Evolutionary conservation across 768 basidiomycete species (phyloP).

Genomic region (Russula virescens): DNA sequence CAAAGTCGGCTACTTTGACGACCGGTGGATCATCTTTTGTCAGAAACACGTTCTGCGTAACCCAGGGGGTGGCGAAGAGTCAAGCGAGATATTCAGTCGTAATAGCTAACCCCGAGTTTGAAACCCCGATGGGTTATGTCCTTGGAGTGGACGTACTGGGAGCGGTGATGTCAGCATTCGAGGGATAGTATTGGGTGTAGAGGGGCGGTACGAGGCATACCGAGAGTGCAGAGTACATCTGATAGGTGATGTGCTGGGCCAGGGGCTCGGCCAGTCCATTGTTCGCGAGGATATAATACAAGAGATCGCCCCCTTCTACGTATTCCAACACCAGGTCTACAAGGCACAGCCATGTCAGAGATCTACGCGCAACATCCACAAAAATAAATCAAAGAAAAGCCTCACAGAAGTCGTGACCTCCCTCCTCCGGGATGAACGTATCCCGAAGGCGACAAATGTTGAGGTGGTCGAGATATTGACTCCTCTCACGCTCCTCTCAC

Average conservation of each 20-base stretch:
- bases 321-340: no score
- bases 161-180: neutral
- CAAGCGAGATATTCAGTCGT: no score
- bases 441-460: no score
- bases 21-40: no score
- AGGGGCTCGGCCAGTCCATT: conserved; percentile 47
- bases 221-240: conserved; percentile 75
- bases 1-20: no score
- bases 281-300: no score
- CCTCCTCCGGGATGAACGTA: conserved; percentile 59
- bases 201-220: no score
- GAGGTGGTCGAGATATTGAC: conserved; percentile 82
- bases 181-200: neutral
- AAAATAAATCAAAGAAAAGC: no score
- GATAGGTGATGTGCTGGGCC: conserved; percentile 65
- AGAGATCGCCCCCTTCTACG: no score
- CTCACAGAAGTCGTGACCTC: conserved; percentile 49
- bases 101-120: conserved; percentile 63
- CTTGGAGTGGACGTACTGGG: conserved; percentile 59
- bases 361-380: neutral
- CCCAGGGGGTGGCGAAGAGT: no score
- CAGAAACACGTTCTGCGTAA: no score
- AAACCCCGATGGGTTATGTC: conserved; percentile 90
- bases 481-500: conserved; percentile 72
- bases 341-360: no score